Percentiles rank a stretch among this genome's conserved stretches.
Conservation (phyloP, 225 moss, liverwort and hornwort species). For the Rhytidiadelphus loreus region DNA sequence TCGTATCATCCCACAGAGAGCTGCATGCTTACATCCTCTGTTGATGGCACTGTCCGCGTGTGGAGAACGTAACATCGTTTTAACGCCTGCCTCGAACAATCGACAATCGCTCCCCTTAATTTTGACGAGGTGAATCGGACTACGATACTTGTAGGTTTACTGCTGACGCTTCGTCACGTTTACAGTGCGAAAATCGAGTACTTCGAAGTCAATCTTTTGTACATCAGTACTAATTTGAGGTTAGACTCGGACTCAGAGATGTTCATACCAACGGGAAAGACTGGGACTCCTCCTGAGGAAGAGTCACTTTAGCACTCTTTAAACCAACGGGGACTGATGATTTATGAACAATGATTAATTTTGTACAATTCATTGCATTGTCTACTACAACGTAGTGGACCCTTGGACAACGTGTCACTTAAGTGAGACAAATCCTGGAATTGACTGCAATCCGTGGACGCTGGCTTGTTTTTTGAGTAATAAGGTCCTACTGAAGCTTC, state of each 20-base stretch:
- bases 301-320: neutral
- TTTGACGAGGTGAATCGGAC: neutral
- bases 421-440: neutral
- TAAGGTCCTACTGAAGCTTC: neutral
- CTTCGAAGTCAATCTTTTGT: neutral
- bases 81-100: neutral
- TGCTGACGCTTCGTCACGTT: neutral
- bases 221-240: neutral
- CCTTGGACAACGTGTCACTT: neutral
- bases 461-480: neutral
- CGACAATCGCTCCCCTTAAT: neutral
- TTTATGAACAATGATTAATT: neutral
- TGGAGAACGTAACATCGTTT: conserved; percentile 62
- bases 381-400: neutral
- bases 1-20: conserved; percentile 77
- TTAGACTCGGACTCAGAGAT: neutral
- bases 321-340: neutral
- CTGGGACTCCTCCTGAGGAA: neutral
- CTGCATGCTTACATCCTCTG: conserved; percentile 90
- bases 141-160: neutral
- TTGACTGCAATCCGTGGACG: neutral
- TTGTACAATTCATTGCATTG: neutral
- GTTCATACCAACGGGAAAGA: neutral
- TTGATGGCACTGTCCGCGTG: conserved; percentile 82
- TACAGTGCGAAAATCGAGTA: neutral